Evolutionary conservation across 2,329 filamentous ascomycete genomes (phyloP).

Genomic region (Dactylellina parvicollis): DNA sequence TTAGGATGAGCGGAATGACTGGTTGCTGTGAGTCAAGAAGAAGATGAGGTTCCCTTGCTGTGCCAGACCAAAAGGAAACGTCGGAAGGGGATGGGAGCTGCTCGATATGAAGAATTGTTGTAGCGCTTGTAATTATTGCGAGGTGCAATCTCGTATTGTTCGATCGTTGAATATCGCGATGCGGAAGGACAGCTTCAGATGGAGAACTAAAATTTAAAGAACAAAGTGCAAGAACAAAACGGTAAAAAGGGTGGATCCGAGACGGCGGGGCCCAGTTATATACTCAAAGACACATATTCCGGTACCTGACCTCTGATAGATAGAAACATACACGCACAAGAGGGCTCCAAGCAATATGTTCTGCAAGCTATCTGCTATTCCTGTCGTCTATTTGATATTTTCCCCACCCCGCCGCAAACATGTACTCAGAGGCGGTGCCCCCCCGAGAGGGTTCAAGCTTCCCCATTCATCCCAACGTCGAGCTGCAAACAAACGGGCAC

Average conservation of each 20-base stretch:
- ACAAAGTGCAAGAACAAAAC: background rate
- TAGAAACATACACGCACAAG: too few species aligned
- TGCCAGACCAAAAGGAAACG: too few species aligned
- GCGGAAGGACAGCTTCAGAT: background rate
- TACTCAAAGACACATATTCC: conserved; percentile 11
- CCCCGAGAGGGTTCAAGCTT: conserved; percentile 26
- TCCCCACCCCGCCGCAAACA: background rate
- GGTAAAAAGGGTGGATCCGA: background rate
- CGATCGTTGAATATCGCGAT: background rate
- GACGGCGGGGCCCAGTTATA: background rate
- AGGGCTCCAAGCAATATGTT: too few species aligned
- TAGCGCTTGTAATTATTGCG: background rate
- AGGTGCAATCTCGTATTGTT: background rate
- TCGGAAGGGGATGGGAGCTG: background rate
- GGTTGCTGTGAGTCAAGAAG: background rate
- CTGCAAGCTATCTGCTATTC: background rate
- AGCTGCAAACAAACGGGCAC: background rate
- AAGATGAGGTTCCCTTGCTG: background rate
- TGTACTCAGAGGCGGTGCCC: conserved; percentile 18
- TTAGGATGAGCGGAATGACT: background rate
- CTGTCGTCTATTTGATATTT: background rate
- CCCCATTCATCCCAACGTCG: conserved; percentile 18
- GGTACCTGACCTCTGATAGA: too few species aligned
- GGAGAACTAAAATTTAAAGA: too few species aligned
- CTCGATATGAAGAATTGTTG: too few species aligned